Percentiles rank a stretch among this genome's conserved stretches.
phyloP scores from a whole-genome alignment of 2,329 filamentous ascomycete genomes.

The Didymella pinodella region DNA sequence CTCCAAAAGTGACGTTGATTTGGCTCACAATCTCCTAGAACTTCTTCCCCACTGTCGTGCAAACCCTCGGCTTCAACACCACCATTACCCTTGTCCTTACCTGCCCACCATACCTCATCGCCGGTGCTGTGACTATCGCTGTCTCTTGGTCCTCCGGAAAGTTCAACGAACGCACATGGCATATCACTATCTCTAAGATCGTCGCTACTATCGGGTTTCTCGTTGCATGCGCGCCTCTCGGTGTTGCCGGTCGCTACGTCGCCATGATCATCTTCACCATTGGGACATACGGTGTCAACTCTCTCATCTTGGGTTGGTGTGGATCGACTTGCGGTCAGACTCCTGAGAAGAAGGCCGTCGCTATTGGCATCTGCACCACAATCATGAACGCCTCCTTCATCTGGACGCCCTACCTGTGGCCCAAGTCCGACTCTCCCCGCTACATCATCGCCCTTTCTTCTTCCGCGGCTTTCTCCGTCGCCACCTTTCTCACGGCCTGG shows the following conservation, averaged over 20 bases:
- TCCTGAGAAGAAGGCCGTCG: slow-evolving; percentile 57
- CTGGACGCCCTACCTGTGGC: slow-evolving; percentile 50
- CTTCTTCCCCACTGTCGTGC: slow-evolving; percentile 70
- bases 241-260: slow-evolving; percentile 70
- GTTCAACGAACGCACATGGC: slow-evolving; percentile 74
- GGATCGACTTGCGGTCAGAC: slow-evolving; percentile 55
- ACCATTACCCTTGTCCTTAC: slow-evolving; percentile 61
- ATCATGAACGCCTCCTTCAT: slow-evolving; percentile 55
- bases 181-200: slow-evolving; percentile 69
- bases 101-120: slow-evolving; percentile 57
- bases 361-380: slow-evolving; percentile 56
- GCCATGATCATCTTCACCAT: slow-evolving; percentile 66
- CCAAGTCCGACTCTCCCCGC: slow-evolving; percentile 40
- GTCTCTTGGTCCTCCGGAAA: slow-evolving; percentile 77
- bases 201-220: slow-evolving; percentile 72
- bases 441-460: slow-evolving; percentile 44
- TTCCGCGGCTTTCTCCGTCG: slow-evolving; percentile 45
- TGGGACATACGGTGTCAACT: slow-evolving; percentile 51
- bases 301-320: slow-evolving; percentile 57
- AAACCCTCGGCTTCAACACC: slow-evolving; percentile 65
- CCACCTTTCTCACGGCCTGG: slow-evolving; percentile 43
- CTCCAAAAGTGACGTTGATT: not conserved
- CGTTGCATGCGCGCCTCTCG: slow-evolving; percentile 64
- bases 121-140: slow-evolving; percentile 66
- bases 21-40: slow-evolving; percentile 51